phyloP scores from a whole-genome alignment of 129 eudicot species.

The Heracleum sosnowskyi region DNA sequence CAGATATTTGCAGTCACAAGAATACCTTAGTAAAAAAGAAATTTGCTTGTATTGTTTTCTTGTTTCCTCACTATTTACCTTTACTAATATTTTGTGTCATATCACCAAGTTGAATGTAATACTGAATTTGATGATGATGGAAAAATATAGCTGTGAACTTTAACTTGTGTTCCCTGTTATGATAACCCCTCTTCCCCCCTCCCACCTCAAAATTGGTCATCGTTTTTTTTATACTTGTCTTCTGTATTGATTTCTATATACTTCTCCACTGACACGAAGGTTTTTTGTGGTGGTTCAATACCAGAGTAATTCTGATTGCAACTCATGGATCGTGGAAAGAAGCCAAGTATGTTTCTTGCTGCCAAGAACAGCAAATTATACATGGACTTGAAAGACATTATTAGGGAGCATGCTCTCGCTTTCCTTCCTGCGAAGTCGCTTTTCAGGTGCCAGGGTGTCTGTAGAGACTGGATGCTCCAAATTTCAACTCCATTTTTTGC shows the following conservation, averaged over 20 bases:
- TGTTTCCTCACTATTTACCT: neutral
- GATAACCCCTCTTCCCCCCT: no score
- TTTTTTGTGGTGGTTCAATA: neutral
- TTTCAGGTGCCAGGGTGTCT: conserved; percentile 35
- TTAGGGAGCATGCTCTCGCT: conserved; percentile 57
- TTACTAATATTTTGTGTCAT: no score
- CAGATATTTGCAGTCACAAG: no score
- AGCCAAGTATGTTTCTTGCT: conserved; percentile 24
- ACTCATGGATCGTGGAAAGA: conserved; percentile 42
- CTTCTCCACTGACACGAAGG: neutral
- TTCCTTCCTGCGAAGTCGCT: conserved; percentile 69
- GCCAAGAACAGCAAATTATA: conserved; percentile 40
- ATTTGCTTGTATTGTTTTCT: neutral
- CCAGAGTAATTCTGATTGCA: conserved; percentile 19
- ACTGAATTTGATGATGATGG: neutral
- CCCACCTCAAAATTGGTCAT: no score
- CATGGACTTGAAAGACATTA: conserved; percentile 57
- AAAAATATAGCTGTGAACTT: no score
- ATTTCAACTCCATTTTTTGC: conserved; percentile 58
- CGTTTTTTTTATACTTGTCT: neutral
- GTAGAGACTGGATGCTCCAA: conserved; percentile 57
- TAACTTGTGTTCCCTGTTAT: no score
- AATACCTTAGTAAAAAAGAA: no score
- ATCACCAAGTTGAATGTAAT: neutral
- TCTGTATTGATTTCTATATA: no score